phyloP scores from a whole-genome alignment of 768 basidiomycete genomes.

The Macrolepiota albuminosa region DNA sequence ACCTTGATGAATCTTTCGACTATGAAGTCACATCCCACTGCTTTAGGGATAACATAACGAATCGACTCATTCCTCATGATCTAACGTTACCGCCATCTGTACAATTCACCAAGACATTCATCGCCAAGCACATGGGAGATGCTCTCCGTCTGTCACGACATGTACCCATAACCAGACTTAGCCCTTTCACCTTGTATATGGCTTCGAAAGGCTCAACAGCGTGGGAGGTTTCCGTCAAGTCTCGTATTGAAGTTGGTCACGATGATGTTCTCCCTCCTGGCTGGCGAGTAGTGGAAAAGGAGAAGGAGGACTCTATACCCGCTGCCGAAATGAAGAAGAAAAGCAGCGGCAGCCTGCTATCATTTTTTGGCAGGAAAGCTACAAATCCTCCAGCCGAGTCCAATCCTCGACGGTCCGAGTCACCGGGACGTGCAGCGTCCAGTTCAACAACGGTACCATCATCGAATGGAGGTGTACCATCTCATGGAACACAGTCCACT shows the following conservation, averaged over 20 bases:
- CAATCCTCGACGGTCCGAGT: slow-evolving; percentile 11
- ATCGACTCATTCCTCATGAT: slow-evolving; percentile 46
- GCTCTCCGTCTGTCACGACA: slow-evolving; percentile 64
- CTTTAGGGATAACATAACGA: slow-evolving; percentile 33
- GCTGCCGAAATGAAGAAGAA: slow-evolving; percentile 47
- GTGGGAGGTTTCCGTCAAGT: slow-evolving; percentile 69
- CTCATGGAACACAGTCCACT: slow-evolving; percentile 17
- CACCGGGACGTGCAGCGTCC: slow-evolving; percentile 9
- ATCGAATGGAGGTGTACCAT: slow-evolving; percentile 7
- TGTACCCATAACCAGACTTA: slow-evolving; percentile 43
- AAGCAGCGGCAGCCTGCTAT: slow-evolving; percentile 53
- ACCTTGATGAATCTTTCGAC: neutral
- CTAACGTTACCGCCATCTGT: slow-evolving; percentile 43
- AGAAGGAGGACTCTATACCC: slow-evolving; percentile 27
- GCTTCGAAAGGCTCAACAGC: slow-evolving; percentile 69
- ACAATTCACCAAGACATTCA: slow-evolving; percentile 51
- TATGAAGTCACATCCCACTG: neutral
- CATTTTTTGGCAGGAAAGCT: slow-evolving; percentile 58
- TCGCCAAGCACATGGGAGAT: slow-evolving; percentile 53
- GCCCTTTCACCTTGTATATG: slow-evolving; percentile 68
- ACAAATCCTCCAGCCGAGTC: slow-evolving; percentile 8
- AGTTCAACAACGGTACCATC: neutral
- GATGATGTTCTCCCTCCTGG: slow-evolving; percentile 64
- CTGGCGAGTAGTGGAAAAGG: slow-evolving; percentile 67
- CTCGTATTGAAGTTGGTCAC: slow-evolving; percentile 38